phyloP scores from a whole-genome alignment of 169 alveolate species.

The Cryptosporidium ubiquitum region DNA sequence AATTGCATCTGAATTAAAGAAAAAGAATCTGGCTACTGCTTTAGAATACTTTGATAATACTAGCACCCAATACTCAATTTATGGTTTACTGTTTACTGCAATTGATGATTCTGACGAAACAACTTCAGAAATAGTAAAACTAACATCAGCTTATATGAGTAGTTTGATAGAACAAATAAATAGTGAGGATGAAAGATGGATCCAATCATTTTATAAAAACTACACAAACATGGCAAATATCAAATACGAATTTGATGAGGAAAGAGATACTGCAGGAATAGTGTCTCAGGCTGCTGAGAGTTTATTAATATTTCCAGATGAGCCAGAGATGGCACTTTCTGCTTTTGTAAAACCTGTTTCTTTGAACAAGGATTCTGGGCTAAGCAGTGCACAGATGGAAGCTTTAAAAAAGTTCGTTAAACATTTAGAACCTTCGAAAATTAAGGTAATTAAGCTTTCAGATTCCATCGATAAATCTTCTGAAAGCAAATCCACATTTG shows the following conservation, averaged over 20 bases:
- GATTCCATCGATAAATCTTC: neutral
- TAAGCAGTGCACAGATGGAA: neutral
- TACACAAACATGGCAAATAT: conserved; percentile 67
- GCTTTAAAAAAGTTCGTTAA: conserved; percentile 4
- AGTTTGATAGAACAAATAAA: conserved; percentile 17
- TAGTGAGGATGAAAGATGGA: conserved; percentile 35
- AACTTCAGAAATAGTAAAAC: conserved; percentile 16
- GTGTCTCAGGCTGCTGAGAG: conserved; percentile 70
- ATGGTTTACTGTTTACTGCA: conserved; percentile 48
- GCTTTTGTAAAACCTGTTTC: conserved; percentile 35
- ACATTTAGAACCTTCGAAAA: conserved; percentile 1
- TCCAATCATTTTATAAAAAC: conserved; percentile 21
- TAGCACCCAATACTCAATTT: conserved; percentile 42
- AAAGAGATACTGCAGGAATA: conserved; percentile 45
- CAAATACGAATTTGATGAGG: conserved; percentile 44
- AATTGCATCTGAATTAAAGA: neutral
- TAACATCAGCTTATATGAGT: conserved; percentile 16
- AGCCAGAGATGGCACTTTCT: conserved; percentile 68
- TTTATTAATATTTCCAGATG: conserved; percentile 47
- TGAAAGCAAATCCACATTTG: neutral
- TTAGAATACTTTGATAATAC: conserved; percentile 61
- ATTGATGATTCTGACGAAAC: conserved; percentile 42
- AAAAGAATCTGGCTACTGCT: conserved; percentile 14
- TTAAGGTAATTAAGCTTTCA: conserved; percentile 36
- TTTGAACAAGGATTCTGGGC: neutral